Conservation (phyloP, 2,329 filamentous ascomycete species). For the Claviceps arundinis region DNA sequence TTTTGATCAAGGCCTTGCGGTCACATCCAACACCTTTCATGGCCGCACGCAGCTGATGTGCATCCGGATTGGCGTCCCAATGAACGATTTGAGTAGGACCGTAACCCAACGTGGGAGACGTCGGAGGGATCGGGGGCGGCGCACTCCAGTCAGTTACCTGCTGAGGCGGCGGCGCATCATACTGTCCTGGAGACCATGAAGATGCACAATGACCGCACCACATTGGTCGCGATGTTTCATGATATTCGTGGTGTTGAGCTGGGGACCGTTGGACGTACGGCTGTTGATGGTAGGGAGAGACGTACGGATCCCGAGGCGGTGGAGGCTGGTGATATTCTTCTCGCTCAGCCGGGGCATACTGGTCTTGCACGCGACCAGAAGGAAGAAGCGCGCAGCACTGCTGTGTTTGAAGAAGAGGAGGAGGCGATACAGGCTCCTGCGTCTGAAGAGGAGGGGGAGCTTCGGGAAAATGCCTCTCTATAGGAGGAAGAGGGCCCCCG, state of each 20-base stretch:
- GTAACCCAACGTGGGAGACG: slow-evolving; percentile 62
- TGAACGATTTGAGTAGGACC: slow-evolving; percentile 54
- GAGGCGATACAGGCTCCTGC: too few species aligned
- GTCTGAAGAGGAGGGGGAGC: not conserved
- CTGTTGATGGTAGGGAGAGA: slow-evolving; percentile 9
- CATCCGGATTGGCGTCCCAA: slow-evolving; percentile 55
- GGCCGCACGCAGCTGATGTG: slow-evolving; percentile 59
- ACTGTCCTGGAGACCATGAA: slow-evolving; percentile 17
- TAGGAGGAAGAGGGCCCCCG: not conserved
- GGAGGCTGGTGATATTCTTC: slow-evolving; percentile 17
- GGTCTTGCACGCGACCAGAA: slow-evolving; percentile 14
- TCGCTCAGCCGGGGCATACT: slow-evolving; percentile 21
- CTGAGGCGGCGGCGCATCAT: slow-evolving; percentile 26
- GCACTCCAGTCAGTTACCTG: slow-evolving; percentile 23
- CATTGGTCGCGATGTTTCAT: slow-evolving; percentile 13
- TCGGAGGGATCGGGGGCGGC: slow-evolving; percentile 34
- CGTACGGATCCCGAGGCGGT: slow-evolving; percentile 9
- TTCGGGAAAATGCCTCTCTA: too few species aligned
- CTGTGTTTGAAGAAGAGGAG: slow-evolving; percentile 4
- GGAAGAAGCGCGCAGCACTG: slow-evolving; percentile 3
- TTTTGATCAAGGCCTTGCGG: slow-evolving; percentile 60
- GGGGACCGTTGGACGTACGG: slow-evolving; percentile 11
- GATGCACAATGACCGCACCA: slow-evolving; percentile 10
- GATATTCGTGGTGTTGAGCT: slow-evolving; percentile 17
- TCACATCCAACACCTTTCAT: slow-evolving; percentile 95